Evolutionary conservation across 129 eudicot genomes (phyloP), one percentile per base, ranked within the genome.

Genomic region (Rutidosis leptorrhynchoides): DNA sequence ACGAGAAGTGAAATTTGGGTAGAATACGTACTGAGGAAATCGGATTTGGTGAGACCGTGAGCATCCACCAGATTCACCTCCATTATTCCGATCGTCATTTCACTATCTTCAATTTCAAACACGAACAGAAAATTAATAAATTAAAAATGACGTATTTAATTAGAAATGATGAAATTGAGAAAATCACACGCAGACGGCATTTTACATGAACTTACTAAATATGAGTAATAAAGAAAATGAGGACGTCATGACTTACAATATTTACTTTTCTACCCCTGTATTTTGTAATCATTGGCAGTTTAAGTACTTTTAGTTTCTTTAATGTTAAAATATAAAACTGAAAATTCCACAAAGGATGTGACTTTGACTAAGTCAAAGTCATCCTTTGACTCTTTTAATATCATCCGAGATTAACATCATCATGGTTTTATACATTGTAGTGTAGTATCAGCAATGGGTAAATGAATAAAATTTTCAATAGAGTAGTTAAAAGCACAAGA

Each of bases 21-120:
- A 16, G 10, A 46, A 35, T 14, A 70, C 70, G 32, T 83, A 89
- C 96, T 77, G 12, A 85, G 52, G 62, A 89, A 60, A 45, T 83
- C 95, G 53, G 77, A 26, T 58, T 71, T 75, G 54, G 64, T 78
- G 77, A 89, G 95, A 58, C 90, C 90, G 54, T 40, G 79, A 30
- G 95, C 95, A 29, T 71, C 75, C 67, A 83, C 66, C 40, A 89
- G 65, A 3, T 60, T 65, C 69, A 89, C 95, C 84, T 89, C 95
- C 86, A 89, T 71, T 51, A 74, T 55, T 65, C 96, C 96, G 22
- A 64, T 74, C 58, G 77, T 62, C 96, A 77, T 89, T 69, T 79
- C 59, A 27, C 59, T 46, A 26, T 65, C 68, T 19, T 17, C n/a
- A n/a, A n/a, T n/a, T n/a, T n/a, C n/a, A n/a, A 20, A 32, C 2